A percentile compares a stretch with the other conserved stretches of the same genome.
Evolutionary conservation across 768 basidiomycete genomes (phyloP).

Genomic region (Mrakia blollopis): DNA sequence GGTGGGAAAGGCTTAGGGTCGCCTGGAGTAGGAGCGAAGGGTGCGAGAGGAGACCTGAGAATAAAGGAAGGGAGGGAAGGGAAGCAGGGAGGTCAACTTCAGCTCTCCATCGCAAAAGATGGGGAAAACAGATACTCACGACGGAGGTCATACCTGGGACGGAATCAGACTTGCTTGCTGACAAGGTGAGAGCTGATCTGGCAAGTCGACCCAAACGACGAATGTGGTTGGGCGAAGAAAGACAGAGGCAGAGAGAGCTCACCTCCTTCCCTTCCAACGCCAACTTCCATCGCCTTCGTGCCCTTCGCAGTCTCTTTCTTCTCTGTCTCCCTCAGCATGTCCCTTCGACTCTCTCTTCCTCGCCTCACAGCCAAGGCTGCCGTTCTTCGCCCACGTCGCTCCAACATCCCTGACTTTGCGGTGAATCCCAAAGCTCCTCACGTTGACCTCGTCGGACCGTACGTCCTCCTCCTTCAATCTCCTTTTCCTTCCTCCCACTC

Average conservation of each 20-base stretch:
- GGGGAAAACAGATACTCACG: too few relatives aligned
- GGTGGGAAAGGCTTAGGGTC: not conserved
- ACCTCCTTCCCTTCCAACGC: conserved; percentile 48
- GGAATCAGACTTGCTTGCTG: too few relatives aligned
- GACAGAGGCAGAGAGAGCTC: not conserved
- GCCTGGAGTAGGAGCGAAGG: not conserved
- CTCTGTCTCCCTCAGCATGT: not conserved
- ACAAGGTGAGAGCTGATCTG: not conserved
- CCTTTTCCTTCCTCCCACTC: not conserved
- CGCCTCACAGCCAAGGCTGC: not conserved
- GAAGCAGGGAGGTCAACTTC: too few relatives aligned
- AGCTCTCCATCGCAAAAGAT: too few relatives aligned
- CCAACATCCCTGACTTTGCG: conserved; percentile 74
- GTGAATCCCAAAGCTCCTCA: conserved; percentile 18
- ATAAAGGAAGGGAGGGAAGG: too few relatives aligned
- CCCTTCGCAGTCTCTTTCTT: conserved; percentile 30
- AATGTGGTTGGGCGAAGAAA: conserved; percentile 64
- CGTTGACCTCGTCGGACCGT: conserved; percentile 27
- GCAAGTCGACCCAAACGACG: conserved; percentile 72
- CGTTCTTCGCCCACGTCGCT: conserved; percentile 16
- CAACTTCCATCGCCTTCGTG: conserved; percentile 77
- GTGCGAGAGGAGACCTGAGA: too few relatives aligned
- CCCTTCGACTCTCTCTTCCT: not conserved
- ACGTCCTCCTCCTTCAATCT: not conserved
- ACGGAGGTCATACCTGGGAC: too few relatives aligned